Evolutionary conservation across 163 green algal species (phyloP), one percentile per base, ranked within the genome.

Genomic region (Scenedesmus sp.): DNA sequence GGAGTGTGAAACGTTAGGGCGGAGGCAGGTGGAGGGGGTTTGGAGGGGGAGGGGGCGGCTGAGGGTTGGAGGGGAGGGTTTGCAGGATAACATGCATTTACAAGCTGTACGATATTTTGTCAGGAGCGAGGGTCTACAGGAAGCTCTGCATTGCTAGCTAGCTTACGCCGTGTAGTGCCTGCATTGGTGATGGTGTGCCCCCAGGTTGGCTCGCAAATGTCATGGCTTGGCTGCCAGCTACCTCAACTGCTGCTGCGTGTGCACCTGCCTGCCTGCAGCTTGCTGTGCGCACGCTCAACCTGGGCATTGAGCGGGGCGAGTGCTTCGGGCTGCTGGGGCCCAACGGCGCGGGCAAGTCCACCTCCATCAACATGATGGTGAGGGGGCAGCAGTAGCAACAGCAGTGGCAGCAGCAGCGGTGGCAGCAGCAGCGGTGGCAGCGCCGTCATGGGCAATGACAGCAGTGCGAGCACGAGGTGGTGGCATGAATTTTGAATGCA

Each of bases 281-380:
- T 23, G 98, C 98, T 23, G 98, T 99, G 66, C 87, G 93, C 52
- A 94, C 86, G 3, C 90, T 99, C 23, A 97, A 94, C 4, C 88
- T 99, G 90, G 96, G 93, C 66, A 96, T 99, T 34, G 77, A 95
- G 64, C 93, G 94, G 0, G 97, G 98, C 18, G 97, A 99, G 93
- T 98, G 97, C 92, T 99, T 99, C 87, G 98, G 97, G 20, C 94
- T 98, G 82, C 94, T 99, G 64, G 97, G 97, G 0, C 98, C 98
- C 59, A 99, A 99, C 84, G 98, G 87, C 70, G 98, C 98, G 6
- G 98, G 98, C 90, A 99, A 99, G 94, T 97, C 95, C 70, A 99
- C 97, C 26, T 94, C 94, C 4, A 97, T 99, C 89, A 98, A 98
- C 91, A 97, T 99, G 91, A 96, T 98, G 94, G 92, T 95, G 62